A percentile compares a stretch with the other conserved stretches of the same genome.
These are phyloP conservation scores for Hymenoscyphus linearis DNA, from an alignment of 2,329 filamentous ascomycete species.

Conservation along the genomic window DNA sequence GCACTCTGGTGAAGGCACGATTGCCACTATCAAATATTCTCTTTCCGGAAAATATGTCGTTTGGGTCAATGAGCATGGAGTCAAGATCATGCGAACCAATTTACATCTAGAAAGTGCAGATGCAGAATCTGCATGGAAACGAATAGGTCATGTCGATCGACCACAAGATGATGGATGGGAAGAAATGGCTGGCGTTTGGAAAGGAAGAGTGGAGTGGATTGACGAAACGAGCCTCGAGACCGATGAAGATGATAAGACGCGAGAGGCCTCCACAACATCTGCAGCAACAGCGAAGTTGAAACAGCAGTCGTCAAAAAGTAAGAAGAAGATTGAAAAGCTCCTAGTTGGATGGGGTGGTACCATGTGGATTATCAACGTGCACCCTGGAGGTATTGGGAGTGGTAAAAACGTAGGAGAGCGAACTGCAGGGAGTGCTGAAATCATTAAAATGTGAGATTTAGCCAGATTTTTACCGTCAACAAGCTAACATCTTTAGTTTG, in stretches of 20 bases:
- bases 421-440: conserved; percentile 75
- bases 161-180: conserved; percentile 87
- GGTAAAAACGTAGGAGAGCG: conserved; percentile 65
- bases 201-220: conserved; percentile 87
- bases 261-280: conserved; percentile 33
- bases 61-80: conserved; percentile 95
- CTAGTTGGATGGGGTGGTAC: conserved; percentile 94
- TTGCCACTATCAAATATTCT: conserved; percentile 93
- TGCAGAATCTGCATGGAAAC: conserved; percentile 83
- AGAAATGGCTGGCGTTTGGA: conserved; percentile 95
- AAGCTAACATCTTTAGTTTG: conserved; percentile 51
- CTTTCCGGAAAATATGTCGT: conserved; percentile 85
- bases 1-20: conserved; percentile 86
- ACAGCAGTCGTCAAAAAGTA: conserved; percentile 44
- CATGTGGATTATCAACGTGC: conserved; percentile 92
- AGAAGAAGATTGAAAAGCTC: conserved; percentile 64
- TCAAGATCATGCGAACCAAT: conserved; percentile 95
- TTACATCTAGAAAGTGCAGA: conserved; percentile 72
- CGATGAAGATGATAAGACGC: conserved; percentile 52
- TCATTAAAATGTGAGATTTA: conserved; percentile 79
- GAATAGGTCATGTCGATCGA: conserved; percentile 85
- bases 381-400: conserved; percentile 63
- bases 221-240: conserved; percentile 74
- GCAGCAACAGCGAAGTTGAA: conserved; percentile 44
- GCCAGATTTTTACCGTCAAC: neutral